Percentiles rank a stretch among this genome's conserved stretches.
Evolutionary conservation across 2,329 filamentous ascomycete genomes (phyloP).

Genomic region (Cadophora sp.): DNA sequence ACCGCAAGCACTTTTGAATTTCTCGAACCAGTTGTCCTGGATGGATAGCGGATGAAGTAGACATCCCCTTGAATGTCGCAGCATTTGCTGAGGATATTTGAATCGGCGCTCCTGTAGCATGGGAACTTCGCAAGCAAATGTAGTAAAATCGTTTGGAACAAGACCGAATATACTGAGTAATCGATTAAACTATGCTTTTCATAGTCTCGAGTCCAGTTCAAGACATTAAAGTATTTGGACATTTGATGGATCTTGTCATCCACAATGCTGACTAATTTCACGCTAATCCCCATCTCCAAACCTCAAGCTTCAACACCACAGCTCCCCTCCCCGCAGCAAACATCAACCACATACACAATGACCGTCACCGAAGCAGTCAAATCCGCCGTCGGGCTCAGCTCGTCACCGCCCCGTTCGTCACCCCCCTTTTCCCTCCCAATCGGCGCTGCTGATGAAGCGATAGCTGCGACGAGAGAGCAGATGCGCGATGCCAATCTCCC

Average conservation of each 20-base stretch:
- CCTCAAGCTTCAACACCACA: constrained; percentile 6
- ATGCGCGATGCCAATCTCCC: constrained; percentile 93
- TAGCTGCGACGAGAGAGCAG: constrained; percentile 84
- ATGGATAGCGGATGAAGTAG: too few relatives aligned
- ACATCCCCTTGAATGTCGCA: too few relatives aligned
- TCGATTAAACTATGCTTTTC: too few relatives aligned
- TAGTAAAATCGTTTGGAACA: too few relatives aligned
- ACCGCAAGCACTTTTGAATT: too few relatives aligned
- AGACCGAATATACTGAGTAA: too few relatives aligned
- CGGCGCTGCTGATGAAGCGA: constrained; percentile 25
- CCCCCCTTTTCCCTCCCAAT: constrained; percentile 7
- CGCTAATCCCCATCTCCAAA: constrained; percentile 13
- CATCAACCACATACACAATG: constrained; percentile 45
- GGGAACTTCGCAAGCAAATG: too few relatives aligned
- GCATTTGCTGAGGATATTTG: not conserved
- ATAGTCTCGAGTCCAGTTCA: not conserved
- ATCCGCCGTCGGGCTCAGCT: constrained; percentile 53
- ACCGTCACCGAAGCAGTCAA: constrained; percentile 56
- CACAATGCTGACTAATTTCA: constrained; percentile 16
- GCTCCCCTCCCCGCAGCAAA: not conserved
- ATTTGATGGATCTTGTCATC: constrained; percentile 39
- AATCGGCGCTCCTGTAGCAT: too few relatives aligned
- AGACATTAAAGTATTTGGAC: not conserved
- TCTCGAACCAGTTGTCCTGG: too few relatives aligned
- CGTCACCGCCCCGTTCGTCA: constrained; percentile 37